Percentiles rank a stretch among this genome's conserved stretches.
Evolutionary conservation across 2,329 filamentous ascomycete species (phyloP).

Genomic region (Helotiales sp.): DNA sequence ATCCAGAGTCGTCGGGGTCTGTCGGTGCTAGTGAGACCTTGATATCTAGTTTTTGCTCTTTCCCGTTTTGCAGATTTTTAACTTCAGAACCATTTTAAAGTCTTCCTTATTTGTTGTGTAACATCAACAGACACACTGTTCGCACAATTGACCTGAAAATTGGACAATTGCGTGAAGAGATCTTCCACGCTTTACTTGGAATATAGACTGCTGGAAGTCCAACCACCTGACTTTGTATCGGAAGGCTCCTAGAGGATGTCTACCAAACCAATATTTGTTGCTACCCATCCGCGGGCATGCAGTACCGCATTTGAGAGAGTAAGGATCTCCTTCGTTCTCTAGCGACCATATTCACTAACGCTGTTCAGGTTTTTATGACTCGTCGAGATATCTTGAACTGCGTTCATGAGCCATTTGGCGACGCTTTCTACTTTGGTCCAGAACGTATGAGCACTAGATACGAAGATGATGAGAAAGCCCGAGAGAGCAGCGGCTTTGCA

Average conservation of each 20-base stretch:
- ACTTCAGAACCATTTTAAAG: background rate
- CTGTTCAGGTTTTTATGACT: conserved; percentile 87
- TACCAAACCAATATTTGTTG: conserved; percentile 83
- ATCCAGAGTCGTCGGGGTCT: background rate
- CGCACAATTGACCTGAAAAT: conserved; percentile 20
- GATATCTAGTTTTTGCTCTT: background rate
- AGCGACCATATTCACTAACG: conserved; percentile 11
- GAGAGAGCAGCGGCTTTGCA: conserved; percentile 64
- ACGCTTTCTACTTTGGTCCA: conserved; percentile 94
- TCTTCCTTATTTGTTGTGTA: conserved; percentile 6
- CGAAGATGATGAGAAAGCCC: conserved; percentile 60
- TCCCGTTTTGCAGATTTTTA: background rate
- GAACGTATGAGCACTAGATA: conserved; percentile 83
- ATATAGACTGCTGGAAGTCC: conserved; percentile 28
- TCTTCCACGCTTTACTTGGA: conserved; percentile 26
- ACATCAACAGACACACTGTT: conserved; percentile 4
- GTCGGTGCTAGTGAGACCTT: background rate
- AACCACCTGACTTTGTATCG: background rate
- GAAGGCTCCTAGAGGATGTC: conserved; percentile 55
- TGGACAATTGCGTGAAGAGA: conserved; percentile 14
- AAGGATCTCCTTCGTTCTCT: conserved; percentile 23
- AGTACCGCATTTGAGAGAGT: conserved; percentile 97
- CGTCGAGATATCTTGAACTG: conserved; percentile 77
- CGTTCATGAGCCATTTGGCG: conserved; percentile 94
- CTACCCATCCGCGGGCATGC: conserved; percentile 91